Evolutionary conservation across 2,329 filamentous ascomycete genomes (phyloP).

Genomic region (Talaromyces sp.): DNA sequence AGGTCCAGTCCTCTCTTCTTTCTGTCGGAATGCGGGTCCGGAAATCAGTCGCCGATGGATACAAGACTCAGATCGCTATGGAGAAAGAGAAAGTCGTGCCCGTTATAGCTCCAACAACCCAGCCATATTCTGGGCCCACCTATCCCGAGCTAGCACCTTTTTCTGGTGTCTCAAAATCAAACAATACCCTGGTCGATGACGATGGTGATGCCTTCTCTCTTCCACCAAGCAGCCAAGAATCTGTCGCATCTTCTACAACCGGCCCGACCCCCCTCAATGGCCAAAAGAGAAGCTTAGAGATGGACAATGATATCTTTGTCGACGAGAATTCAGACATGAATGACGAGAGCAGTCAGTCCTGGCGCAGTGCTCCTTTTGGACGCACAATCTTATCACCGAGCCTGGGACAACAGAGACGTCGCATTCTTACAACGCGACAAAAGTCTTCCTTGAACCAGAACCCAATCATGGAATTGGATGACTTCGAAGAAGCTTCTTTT

Average conservation of each 20-base stretch:
- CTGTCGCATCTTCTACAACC: constrained; percentile 29
- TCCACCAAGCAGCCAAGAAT: constrained; percentile 46
- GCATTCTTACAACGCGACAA: constrained; percentile 18
- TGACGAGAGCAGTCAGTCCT: constrained; percentile 27
- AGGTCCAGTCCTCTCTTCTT: constrained; percentile 79
- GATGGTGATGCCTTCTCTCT: constrained; percentile 42
- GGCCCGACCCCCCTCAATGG: constrained; percentile 30
- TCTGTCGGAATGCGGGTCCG: constrained; percentile 92
- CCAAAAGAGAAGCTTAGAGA: constrained; percentile 48
- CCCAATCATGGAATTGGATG: constrained; percentile 38
- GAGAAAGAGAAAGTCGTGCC: constrained; percentile 21
- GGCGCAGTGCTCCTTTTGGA: constrained; percentile 28
- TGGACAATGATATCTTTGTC: constrained; percentile 39
- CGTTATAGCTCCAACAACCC: constrained; percentile 3
- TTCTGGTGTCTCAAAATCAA: constrained; percentile 74
- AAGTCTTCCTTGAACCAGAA: not conserved
- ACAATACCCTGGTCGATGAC: constrained; percentile 35
- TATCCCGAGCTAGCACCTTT: constrained; percentile 73
- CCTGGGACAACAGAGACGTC: constrained; percentile 32
- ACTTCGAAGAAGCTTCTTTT: constrained; percentile 52
- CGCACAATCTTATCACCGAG: constrained; percentile 39
- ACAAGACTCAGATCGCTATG: constrained; percentile 67
- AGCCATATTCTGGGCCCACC: constrained; percentile 9
- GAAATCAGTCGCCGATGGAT: constrained; percentile 90
- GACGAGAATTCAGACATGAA: constrained; percentile 40